Evolutionary conservation across 306 rosid species (phyloP).

Genomic region (Vigna hirtella): DNA sequence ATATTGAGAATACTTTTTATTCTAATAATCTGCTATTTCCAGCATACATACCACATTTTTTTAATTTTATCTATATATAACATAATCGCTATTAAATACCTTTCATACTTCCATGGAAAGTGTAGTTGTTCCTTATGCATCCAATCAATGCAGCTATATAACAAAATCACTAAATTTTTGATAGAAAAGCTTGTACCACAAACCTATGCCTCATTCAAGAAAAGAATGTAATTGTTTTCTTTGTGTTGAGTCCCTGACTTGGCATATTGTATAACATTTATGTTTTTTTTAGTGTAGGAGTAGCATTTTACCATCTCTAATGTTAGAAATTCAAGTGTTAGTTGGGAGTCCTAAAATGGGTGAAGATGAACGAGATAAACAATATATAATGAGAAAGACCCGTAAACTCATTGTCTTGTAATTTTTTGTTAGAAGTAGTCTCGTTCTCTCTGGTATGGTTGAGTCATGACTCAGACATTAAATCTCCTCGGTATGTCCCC

Average conservation of each 20-base stretch:
- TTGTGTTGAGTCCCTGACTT: background rate
- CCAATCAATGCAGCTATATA: constrained; percentile 15
- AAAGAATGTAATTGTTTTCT: background rate
- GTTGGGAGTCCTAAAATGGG: too few relatives aligned
- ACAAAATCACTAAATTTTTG: constrained; percentile 14
- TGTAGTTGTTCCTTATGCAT: constrained; percentile 4
- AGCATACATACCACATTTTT: background rate
- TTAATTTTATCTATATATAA: background rate
- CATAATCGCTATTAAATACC: background rate
- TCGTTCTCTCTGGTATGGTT: too few relatives aligned
- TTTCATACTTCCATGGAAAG: constrained; percentile 16
- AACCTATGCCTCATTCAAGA: background rate
- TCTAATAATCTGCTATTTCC: too few relatives aligned
- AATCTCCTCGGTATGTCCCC: too few relatives aligned
- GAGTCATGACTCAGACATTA: too few relatives aligned
- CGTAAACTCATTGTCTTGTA: too few relatives aligned
- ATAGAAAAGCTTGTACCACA: background rate
- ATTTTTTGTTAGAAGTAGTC: too few relatives aligned
- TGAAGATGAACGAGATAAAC: too few relatives aligned
- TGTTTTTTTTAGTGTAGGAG: background rate
- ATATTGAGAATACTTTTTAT: too few relatives aligned
- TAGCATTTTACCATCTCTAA: background rate
- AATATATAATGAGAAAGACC: too few relatives aligned
- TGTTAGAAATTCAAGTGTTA: too few relatives aligned
- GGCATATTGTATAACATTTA: background rate